These are phyloP conservation scores for Candida boleticola DNA, from an alignment of 805 yeast species.

Conservation along the genomic window DNA sequence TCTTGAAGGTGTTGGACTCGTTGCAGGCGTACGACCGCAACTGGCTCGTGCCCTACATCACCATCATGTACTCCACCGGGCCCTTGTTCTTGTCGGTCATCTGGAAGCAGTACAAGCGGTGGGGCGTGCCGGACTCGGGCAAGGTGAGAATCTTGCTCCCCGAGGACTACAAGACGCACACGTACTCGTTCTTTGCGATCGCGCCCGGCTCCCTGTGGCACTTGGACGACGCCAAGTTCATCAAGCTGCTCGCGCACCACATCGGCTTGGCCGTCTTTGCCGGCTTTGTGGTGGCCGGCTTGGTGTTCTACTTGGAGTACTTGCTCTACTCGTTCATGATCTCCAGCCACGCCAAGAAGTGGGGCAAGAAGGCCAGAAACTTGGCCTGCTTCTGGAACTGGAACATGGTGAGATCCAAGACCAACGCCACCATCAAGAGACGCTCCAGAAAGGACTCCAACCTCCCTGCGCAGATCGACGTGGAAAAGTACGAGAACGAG, in stretches of 20 bases:
- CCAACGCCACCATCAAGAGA: constrained; percentile 22
- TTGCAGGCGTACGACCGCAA: constrained; percentile 59
- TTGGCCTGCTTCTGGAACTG: constrained; percentile 6
- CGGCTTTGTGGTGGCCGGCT: constrained; percentile 60
- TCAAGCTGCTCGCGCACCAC: constrained; percentile 72
- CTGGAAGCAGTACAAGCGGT: constrained; percentile 84
- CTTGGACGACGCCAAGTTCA: constrained; percentile 76
- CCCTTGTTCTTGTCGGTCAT: constrained; percentile 83
- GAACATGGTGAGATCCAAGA: constrained; percentile 2
- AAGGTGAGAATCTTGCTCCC: constrained; percentile 72
- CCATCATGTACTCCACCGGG: constrained; percentile 92
- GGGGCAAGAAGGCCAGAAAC: constrained; percentile 3
- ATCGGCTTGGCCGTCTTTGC: constrained; percentile 66
- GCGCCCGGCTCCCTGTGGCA: constrained; percentile 93
- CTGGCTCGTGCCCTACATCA: constrained; percentile 84
- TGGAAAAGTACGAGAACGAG: constrained; percentile 13
- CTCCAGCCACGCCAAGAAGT: constrained; percentile 26
- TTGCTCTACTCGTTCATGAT: constrained; percentile 37
- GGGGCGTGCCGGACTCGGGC: constrained; percentile 68
- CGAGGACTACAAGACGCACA: constrained; percentile 61
- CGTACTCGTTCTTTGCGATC: constrained; percentile 67
- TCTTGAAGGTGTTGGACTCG: constrained; percentile 63
- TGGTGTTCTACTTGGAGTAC: constrained; percentile 37
- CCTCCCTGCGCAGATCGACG: constrained; percentile 38
- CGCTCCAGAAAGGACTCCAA: constrained; percentile 57